A percentile compares a stretch with the other conserved stretches of the same genome.
Conservation (phyloP, 176 grass and related monocot genomes). For the barley (Hordeum vulgare) region DNA sequence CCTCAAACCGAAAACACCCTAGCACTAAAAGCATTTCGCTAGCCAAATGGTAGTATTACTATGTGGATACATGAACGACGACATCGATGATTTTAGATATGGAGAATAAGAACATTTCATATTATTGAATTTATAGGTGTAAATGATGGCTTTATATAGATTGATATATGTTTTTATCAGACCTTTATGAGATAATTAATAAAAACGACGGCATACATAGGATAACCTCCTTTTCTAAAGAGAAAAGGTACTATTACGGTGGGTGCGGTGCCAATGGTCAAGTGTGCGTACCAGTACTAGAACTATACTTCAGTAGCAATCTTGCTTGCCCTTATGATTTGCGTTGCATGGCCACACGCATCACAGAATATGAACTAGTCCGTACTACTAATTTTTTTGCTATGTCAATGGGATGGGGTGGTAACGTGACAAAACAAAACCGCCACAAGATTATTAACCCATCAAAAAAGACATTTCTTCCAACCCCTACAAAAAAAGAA, state of each 20-base stretch:
- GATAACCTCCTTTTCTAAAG: no score
- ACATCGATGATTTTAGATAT: no score
- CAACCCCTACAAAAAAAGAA: not conserved
- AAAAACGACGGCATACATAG: no score
- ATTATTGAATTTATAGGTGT: no score
- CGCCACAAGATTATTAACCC: constrained; percentile 24
- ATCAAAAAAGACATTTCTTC: constrained; percentile 20
- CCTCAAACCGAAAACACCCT: no score
- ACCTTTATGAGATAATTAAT: no score
- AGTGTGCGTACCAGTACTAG: not conserved
- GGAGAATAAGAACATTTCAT: no score
- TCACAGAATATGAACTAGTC: not conserved
- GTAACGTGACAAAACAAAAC: constrained; percentile 25
- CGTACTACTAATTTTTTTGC: not conserved
- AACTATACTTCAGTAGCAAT: not conserved
- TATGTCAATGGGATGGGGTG: not conserved
- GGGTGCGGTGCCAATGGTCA: not conserved
- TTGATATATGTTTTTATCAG: no score
- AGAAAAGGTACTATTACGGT: not conserved
- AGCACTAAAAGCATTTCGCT: no score
- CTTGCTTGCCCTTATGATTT: constrained; percentile 5
- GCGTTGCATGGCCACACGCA: constrained; percentile 26
- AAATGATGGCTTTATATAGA: no score
- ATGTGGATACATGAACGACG: no score
- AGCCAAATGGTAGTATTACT: no score